Base-by-base conservation (phyloP, 164 flowering plant genomes). In the Dillenia turbinata region DNA sequence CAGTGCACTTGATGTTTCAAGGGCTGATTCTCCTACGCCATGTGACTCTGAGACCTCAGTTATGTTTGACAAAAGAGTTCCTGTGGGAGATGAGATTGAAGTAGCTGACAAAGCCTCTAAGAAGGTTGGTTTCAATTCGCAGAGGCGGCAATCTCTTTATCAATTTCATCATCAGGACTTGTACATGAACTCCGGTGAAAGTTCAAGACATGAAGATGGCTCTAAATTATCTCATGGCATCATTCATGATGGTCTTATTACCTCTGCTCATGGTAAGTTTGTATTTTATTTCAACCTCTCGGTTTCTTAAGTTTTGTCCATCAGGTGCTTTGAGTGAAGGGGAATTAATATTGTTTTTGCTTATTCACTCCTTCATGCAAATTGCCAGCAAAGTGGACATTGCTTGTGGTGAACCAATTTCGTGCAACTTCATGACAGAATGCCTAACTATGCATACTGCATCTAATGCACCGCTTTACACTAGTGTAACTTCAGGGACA, bases 41-140 rank as follows among this genome's bases (percentile, higher is more conserved):
- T 52, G 70, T 69, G 63, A 70, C 65, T 83, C 92, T 47, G 72
- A 74, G 40, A 73, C 83, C 54, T 92, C 94, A 45, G 69, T 87
- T 66, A 73, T 73, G 73, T 77, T 67, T 59, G 75, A 70, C 13
- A 82, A 78, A 68, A 59, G 45, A 47, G 40, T 59, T 10, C 13
- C 59, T 12, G 19, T 9, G 10, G 53, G 10, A 51, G 40, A 49
- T 47, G 53, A 62, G 57, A 44, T 12, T 44, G 43, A 60, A 15
- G 44, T 33, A 13, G 22, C 26, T n/a, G 49, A 15, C 52, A 72
- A 66, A 46, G 64, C 15, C 54, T 24, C 69, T 10, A 59, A 67
- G 44, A 65, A 69, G 11, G 59, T 15, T 57, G 67, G 66, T 64
- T 59, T 22, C 43, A 60, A 59, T 12, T 12, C 44, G 33, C 66